phyloP scores from a whole-genome alignment of 1,284 basidiomycete genomes.

The Cryptococcus sp. region DNA sequence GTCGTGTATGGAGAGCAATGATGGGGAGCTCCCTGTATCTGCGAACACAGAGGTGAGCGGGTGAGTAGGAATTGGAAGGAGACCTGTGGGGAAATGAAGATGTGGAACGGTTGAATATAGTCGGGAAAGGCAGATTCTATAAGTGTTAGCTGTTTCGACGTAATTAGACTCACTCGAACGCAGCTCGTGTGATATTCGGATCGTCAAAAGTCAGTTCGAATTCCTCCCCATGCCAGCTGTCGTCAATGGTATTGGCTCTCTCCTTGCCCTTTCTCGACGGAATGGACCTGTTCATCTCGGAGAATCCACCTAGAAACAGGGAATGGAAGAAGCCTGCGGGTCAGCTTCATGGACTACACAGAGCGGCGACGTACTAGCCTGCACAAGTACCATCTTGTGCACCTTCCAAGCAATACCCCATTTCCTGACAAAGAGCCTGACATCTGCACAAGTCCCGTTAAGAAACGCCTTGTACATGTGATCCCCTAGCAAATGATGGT shows the following conservation, averaged over 20 bases:
- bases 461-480: constrained; percentile 74
- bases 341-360: not conserved
- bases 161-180: constrained; percentile 51
- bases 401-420: constrained; percentile 73
- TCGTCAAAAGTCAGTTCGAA: constrained; percentile 75
- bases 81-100: constrained; percentile 61
- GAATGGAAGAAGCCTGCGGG: constrained; percentile 73
- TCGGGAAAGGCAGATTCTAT: constrained; percentile 72
- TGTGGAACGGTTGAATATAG: constrained; percentile 80
- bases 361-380: constrained; percentile 58
- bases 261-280: constrained; percentile 16
- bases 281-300: constrained; percentile 44
- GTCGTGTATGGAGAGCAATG: constrained; percentile 55
- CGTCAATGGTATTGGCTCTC: not conserved
- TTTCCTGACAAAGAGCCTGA: constrained; percentile 63
- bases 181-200: constrained; percentile 73
- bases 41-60: constrained; percentile 66
- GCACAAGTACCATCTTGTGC: constrained; percentile 77
- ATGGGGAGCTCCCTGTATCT: constrained; percentile 63
- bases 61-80: constrained; percentile 61
- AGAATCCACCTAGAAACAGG: constrained; percentile 75
- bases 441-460: constrained; percentile 66
- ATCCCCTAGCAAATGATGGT: constrained; percentile 23
- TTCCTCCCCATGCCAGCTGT: constrained; percentile 45
- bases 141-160: not conserved